Conservation (phyloP, 2,329 filamentous ascomycete species). For the Davidsoniella neocaledoniae region DNA sequence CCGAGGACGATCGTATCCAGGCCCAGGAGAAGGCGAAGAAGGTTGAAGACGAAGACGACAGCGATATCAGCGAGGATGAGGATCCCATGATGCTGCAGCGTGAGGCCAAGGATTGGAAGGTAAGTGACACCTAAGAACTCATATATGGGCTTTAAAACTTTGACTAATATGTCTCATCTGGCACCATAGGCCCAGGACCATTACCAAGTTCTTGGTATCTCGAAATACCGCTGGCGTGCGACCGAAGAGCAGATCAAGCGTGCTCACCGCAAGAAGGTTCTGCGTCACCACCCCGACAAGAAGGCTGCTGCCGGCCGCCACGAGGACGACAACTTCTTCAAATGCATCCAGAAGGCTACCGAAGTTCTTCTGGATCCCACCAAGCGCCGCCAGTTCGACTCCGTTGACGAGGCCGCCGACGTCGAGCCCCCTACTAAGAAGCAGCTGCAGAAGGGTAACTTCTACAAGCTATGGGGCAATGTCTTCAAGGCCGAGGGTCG, state of each 20-base stretch:
- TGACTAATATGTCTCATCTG: not conserved
- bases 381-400: constrained; percentile 90
- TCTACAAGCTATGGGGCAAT: constrained; percentile 83
- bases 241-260: constrained; percentile 98
- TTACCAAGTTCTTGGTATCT: constrained; percentile 87
- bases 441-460: constrained; percentile 69
- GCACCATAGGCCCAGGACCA: constrained; percentile 67
- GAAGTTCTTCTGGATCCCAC: constrained; percentile 84
- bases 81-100: constrained; percentile 81
- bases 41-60: constrained; percentile 76
- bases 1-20: constrained; percentile 94
- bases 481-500: constrained; percentile 86
- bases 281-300: constrained; percentile 98
- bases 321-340: constrained; percentile 98
- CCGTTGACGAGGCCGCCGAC: constrained; percentile 84
- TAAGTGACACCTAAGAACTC: constrained; percentile 23
- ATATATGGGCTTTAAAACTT: not conserved
- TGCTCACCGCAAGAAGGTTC: constrained; percentile 97
- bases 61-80: constrained; percentile 85
- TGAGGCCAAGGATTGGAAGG: constrained; percentile 99
- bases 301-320: constrained; percentile 75
- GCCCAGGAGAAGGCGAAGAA: constrained; percentile 91
- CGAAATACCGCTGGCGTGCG: constrained; percentile 80
- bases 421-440: constrained; percentile 89
- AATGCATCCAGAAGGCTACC: constrained; percentile 97